Base-by-base conservation (phyloP, 2,329 filamentous ascomycete genomes). In the Fusarium continuum region DNA sequence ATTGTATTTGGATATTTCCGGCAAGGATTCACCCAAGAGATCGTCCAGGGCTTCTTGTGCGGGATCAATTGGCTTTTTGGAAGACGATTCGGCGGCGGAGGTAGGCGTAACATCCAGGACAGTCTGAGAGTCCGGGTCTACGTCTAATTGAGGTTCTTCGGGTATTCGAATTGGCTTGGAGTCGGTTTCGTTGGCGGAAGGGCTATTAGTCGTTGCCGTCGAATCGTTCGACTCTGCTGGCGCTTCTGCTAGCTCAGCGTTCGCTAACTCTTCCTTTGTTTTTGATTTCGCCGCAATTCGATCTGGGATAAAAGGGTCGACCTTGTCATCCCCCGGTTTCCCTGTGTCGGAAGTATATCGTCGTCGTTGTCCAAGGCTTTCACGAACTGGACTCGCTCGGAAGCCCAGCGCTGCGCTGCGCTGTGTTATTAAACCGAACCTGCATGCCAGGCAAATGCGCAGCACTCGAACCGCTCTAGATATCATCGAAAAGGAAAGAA, bases 391-490 rank as follows among this genome's bases (percentile, higher is more conserved):
- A 36, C 47, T 38, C 22, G 55, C 44, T 23, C 55, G 63, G 23
- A 64, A 52, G 54, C 48, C 25, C 5, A 48, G 39, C 4, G 47
- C 38, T 8, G 59, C 44, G 29, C 55, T 65, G 63, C 67, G 68
- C 40, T 65, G 69, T 4, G 64, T 48, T 32, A 78, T 45, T 16
- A 78, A 52, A 51, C 73, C 69, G 19, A 69, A 64, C 36, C 73
- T 73, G 59, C 77, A 78, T 68, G 68, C 68, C 40, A 72, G 65
- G 59, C 75, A 77, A 28, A 77, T 67, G 31, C 71, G 74, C 71
- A 74, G 70, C 58, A 72, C 67, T 46, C 70, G 64, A 8, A 57
- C 67, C 55, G 72, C 72, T 62, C 73, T 74, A 17, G 75, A 73
- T 62, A 78, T 68, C 77, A 79, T 79, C 56, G 69, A 67, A 44